Conservation (phyloP, 495 filamentous ascomycete genomes). For the Annulohypoxylon moriforme region DNA sequence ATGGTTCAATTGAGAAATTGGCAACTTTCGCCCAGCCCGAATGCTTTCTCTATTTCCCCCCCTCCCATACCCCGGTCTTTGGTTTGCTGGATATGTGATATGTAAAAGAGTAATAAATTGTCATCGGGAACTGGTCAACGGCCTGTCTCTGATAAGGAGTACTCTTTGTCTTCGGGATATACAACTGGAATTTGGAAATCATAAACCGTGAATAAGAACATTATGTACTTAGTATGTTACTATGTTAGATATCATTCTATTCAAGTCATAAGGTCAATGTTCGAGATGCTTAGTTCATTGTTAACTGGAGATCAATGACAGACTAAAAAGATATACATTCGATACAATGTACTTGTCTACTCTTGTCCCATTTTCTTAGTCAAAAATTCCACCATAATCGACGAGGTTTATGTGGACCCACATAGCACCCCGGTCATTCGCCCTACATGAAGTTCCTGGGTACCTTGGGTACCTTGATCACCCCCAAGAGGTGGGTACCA, state of each 20-base stretch:
- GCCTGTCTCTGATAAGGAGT: background rate
- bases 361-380: conserved; percentile 38
- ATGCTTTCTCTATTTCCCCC: conserved; percentile 10
- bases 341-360: background rate
- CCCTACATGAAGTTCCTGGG: conserved; percentile 33
- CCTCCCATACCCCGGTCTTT: conserved; percentile 5
- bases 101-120: conserved; percentile 9
- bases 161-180: background rate
- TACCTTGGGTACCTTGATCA: conserved; percentile 40
- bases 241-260: background rate
- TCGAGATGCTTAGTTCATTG: background rate
- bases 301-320: background rate
- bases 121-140: conserved; percentile 13
- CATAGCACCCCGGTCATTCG: conserved; percentile 32
- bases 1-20: conserved; percentile 23
- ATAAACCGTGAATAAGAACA: background rate
- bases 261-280: background rate
- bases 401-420: conserved; percentile 38
- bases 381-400: conserved; percentile 36
- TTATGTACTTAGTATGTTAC: background rate
- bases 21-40: conserved; percentile 35
- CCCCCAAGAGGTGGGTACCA: conserved; percentile 42
- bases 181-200: background rate
- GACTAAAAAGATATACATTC: conserved; percentile 2
- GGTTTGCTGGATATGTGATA: background rate